Evolutionary conservation across 192 early-diverging fungal genomes (phyloP).

Genomic region (Backusella circina): DNA sequence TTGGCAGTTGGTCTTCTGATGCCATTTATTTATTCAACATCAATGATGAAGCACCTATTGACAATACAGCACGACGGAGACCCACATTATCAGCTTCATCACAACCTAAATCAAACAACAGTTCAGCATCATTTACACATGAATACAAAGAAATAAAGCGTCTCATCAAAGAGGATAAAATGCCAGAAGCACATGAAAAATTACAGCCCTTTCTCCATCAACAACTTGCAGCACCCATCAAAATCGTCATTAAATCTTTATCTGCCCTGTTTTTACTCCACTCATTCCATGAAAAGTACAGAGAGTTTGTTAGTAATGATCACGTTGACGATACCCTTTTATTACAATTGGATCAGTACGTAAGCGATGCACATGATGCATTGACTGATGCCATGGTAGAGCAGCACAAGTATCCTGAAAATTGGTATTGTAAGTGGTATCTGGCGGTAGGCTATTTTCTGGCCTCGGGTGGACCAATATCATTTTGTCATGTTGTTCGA

Average conservation of each 20-base stretch:
- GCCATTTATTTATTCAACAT: conserved; percentile 57
- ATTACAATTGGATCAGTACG: not conserved
- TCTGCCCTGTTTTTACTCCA: not conserved
- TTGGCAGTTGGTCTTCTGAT: conserved; percentile 58
- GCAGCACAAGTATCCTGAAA: not conserved
- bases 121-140: not conserved
- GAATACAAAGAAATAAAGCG: not conserved
- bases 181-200: not conserved
- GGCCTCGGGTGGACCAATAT: not conserved
- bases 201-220: not conserved
- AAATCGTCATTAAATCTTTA: not conserved
- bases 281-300: not conserved
- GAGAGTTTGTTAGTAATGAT: not conserved
- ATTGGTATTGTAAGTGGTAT: conserved; percentile 17
- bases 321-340: not conserved
- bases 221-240: not conserved
- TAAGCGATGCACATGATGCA: not conserved
- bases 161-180: not conserved
- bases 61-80: not conserved
- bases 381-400: conserved; percentile 1
- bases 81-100: not conserved
- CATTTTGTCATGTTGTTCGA: not conserved
- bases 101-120: not conserved
- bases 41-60: conserved; percentile 13
- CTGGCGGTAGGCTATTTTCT: conserved; percentile 14